Base-by-base conservation (phyloP, 371 early-diverging fungal species). In the Mortierella sp. region DNA sequence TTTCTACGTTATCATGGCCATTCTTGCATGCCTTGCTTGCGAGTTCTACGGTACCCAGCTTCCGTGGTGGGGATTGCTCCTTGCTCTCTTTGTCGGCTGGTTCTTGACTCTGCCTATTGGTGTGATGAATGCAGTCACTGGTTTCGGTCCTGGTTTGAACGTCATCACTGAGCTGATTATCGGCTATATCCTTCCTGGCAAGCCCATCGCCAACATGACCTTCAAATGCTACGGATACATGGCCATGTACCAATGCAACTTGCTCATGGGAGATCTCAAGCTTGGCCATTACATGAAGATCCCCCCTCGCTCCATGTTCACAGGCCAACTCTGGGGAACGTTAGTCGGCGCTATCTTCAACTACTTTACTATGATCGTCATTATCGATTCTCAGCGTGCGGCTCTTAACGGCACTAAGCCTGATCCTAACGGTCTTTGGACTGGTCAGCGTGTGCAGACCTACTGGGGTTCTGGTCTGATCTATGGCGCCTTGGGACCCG, bases 251-350 rank as follows among this genome's bases (percentile, higher is more conserved):
- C 88, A 88, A 59, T 80, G 82, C 34, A 60, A 83, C 34, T 30
- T 48, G 24, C 64, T 85, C n/a, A 58, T 85, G 12, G 49, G 64
- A 26, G 90, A 90, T 64, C 83, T 89, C 28, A 90, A 90, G 59
- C 81, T 91, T 28, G 91, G 91, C 17, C 87, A 90, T 41, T 92
- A 92, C 63, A 86, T 92, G 79, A 92, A 92, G 70, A 85, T 90
- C 2, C 91, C 91, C n/a, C 91, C 91, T 4, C 81, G 88, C 21
- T 52, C 79, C 21, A 76, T 88, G 52, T 90, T 89, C 59, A 60
- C 80, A 6, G 82, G 82, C 12, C 91, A 90, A 60, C 78, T 90
- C 30, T 62, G 83, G 27, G 91, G 91, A 3, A 90, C 90, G 1
- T 61, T 87, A 2, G 68, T 89, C 23, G 88, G 86, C 6, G 73